Conservation (phyloP, 148 eudicot genomes). For the Suaeda aralocaspica region DNA sequence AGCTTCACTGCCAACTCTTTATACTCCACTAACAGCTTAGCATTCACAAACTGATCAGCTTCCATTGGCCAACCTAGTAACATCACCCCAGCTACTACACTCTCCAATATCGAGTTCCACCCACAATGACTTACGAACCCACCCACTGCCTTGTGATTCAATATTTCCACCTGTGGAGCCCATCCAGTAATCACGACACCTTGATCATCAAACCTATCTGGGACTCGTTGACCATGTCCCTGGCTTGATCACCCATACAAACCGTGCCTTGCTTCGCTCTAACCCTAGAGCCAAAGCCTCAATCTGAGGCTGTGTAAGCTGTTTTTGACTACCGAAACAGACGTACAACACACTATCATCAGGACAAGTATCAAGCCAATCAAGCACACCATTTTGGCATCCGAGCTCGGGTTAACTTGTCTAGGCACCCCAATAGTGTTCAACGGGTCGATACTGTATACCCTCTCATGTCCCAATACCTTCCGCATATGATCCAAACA, state of each 20-base stretch:
- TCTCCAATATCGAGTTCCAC: conserved; percentile 80
- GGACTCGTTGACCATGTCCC: conserved; percentile 29
- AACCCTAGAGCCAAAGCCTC: conserved; percentile 46
- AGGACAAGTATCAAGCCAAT: conserved; percentile 54
- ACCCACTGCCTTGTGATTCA: conserved; percentile 54
- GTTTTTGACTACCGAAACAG: conserved; percentile 62
- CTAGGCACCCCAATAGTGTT: conserved; percentile 17
- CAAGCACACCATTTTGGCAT: conserved; percentile 15
- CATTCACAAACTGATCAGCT: conserved; percentile 57
- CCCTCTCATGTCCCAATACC: conserved; percentile 26
- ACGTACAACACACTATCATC: conserved; percentile 54
- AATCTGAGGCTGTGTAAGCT: conserved; percentile 37
- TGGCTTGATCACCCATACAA: conserved; percentile 49
- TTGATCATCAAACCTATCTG: conserved; percentile 32
- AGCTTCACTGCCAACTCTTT: conserved; percentile 37
- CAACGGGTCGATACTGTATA: conserved; percentile 52
- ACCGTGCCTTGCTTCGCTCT: conserved; percentile 41
- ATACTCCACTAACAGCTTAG: conserved; percentile 48
- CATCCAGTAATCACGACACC: conserved; percentile 49
- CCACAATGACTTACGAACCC: conserved; percentile 79
- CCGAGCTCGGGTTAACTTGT: conserved; percentile 19
- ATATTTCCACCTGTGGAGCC: conserved; percentile 62
- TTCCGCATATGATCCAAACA: conserved; percentile 34
- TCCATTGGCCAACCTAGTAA: conserved; percentile 68
- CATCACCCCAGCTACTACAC: conserved; percentile 48